Base-by-base conservation (phyloP, 768 basidiomycete species). In the Naganishia friedmannii region DNA sequence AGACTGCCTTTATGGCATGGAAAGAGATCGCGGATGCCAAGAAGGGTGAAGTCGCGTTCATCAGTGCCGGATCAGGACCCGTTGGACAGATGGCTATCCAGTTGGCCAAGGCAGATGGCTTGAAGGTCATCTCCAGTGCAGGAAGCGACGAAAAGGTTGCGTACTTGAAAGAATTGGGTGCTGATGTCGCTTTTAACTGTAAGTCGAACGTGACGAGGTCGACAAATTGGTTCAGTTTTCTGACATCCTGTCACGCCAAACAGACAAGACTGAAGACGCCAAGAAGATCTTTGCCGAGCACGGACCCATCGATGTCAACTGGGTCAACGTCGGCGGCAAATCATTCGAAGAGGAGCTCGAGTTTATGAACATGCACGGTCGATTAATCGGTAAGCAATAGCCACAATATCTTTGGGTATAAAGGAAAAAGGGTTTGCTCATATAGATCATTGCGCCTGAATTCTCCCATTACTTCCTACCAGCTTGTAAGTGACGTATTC, bases 81-180 rank as follows among this genome's bases (percentile, higher is more conserved):
- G 88, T 90, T 32, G 89, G 89, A 72, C 85, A 86, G 86, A 87
- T 83, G 21, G 83, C 84, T 56, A 77, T 82, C 34, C 84, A 85
- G 75, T 72, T 85, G n/a, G 84, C 84, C 29, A 84, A 84, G 71
- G 73, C 72, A 0, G 77, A 80, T 0, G 85, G 85, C 0, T 71
- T 83, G 45, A 88, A 87, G 73, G 89, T 90, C 46, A 88, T 91
- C 58, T 88, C 85, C 0, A 88, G 87, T 0, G 87, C 88, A 0
- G 88, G 90, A 1, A 85, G 86, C 0, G 88, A 90, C n/a, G 87
- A 88, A 65, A 90, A 91, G 78, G 88, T 90, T 53, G 70, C 72
- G 69, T 73, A 48, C 71, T 65, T 71, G 51, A 70, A 74, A 66
- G 56, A 54, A 45, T 65, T 75, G 46, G 72, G 72, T 26, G 74